These are phyloP conservation scores for Trichaptum fuscoviolaceum DNA, from an alignment of 768 basidiomycete species.

Conservation along the genomic window DNA sequence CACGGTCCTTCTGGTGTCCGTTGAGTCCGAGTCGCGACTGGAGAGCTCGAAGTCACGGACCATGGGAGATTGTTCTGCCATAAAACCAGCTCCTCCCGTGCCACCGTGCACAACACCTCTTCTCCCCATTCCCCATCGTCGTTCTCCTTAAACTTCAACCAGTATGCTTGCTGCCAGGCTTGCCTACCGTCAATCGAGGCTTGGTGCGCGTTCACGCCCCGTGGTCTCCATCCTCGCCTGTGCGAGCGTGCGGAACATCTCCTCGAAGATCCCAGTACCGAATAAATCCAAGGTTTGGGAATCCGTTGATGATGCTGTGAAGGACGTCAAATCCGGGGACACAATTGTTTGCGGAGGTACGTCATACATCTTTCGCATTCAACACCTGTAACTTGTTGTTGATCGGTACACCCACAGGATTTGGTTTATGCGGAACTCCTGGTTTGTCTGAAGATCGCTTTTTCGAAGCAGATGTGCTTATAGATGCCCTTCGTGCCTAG, in stretches of 20 bases:
- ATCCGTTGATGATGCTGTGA: constrained; percentile 78
- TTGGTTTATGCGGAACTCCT: constrained; percentile 86
- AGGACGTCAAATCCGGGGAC: constrained; percentile 77
- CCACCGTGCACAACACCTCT: background rate
- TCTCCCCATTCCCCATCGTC: background rate
- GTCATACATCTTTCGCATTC: constrained; percentile 18
- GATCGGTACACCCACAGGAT: constrained; percentile 44
- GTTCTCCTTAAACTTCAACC: background rate
- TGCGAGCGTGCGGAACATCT: background rate
- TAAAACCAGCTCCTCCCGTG: background rate
- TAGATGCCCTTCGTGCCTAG: constrained; percentile 28
- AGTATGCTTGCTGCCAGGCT: background rate
- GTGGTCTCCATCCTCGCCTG: background rate
- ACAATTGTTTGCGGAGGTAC: constrained; percentile 77
- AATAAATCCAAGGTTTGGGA: constrained; percentile 65
- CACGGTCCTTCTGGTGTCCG: background rate
- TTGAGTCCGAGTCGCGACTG: background rate
- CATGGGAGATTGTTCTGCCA: background rate
- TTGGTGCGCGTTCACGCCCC: background rate
- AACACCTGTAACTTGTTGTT: constrained; percentile 1
- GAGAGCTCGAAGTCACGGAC: background rate
- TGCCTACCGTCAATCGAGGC: background rate
- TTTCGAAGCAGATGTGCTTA: constrained; percentile 5
- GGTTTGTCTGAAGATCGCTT: constrained; percentile 36
- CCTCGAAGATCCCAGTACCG: constrained; percentile 21